These are phyloP conservation scores for Arachnopeziza araneosa DNA, from an alignment of 2,329 filamentous ascomycete species.

Conservation along the genomic window DNA sequence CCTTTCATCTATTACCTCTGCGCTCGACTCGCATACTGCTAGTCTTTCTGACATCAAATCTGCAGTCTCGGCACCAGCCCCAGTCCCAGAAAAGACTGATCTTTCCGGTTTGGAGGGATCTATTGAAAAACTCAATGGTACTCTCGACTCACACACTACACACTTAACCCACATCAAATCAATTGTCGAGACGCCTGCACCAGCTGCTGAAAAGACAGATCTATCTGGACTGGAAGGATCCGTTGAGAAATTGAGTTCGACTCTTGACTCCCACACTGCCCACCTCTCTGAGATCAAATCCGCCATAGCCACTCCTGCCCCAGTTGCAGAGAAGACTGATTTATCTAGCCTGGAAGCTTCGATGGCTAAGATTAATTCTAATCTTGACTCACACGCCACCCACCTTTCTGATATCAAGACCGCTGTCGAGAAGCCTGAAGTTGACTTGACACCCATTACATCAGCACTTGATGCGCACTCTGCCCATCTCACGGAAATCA, in stretches of 20 bases:
- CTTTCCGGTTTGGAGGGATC: conserved; percentile 2
- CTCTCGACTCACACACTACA: conserved; percentile 6
- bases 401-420: conserved; percentile 3
- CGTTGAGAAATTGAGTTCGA: conserved; percentile 7
- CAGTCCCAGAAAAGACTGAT: conserved; percentile 4
- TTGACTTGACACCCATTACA: neutral
- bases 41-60: conserved; percentile 4
- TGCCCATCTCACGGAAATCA: conserved; percentile 10
- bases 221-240: conserved; percentile 13
- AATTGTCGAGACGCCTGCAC: conserved; percentile 2
- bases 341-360: conserved; percentile 9
- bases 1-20: conserved; percentile 1
- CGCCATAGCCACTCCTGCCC: conserved; percentile 3
- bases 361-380: conserved; percentile 8
- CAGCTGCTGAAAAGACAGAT: conserved; percentile 13
- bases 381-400: conserved; percentile 4
- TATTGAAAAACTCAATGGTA: neutral
- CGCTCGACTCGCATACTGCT: conserved; percentile 2
- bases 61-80: conserved; percentile 3
- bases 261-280: conserved; percentile 8
- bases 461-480: conserved; percentile 7
- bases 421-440: conserved; percentile 7
- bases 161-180: conserved; percentile 19
- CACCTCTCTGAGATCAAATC: conserved; percentile 9
- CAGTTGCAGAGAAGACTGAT: conserved; percentile 9